Evolutionary conservation across 2,329 filamentous ascomycete genomes (phyloP).

Genomic region (Leptographium lundbergii): DNA sequence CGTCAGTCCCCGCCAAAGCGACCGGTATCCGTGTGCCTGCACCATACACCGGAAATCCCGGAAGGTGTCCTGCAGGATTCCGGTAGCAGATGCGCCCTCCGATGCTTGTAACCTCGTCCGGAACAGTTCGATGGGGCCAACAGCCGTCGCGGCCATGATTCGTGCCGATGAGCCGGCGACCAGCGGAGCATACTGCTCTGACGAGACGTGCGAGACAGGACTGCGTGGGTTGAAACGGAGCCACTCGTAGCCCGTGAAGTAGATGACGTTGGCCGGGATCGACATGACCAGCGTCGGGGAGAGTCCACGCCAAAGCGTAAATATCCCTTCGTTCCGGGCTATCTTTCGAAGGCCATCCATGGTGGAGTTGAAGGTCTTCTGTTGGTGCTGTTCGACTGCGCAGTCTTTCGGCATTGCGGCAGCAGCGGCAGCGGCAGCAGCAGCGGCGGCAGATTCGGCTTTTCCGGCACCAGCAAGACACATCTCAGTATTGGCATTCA

Average conservation of each 20-base stretch:
- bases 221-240: constrained; percentile 61
- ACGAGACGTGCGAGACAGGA: constrained; percentile 51
- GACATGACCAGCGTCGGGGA: constrained; percentile 94
- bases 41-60: constrained; percentile 71
- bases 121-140: constrained; percentile 89
- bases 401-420: constrained; percentile 44
- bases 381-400: constrained; percentile 76
- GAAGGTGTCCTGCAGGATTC: constrained; percentile 69
- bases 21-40: constrained; percentile 57
- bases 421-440: constrained; percentile 31
- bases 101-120: constrained; percentile 83
- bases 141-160: constrained; percentile 65
- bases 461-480: constrained; percentile 58
- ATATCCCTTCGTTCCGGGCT: constrained; percentile 77
- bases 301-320: constrained; percentile 81
- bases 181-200: constrained; percentile 65
- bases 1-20: constrained; percentile 81
- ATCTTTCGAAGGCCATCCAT: constrained; percentile 90
- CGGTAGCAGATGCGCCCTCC: constrained; percentile 40
- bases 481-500: constrained; percentile 69
- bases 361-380: constrained; percentile 76
- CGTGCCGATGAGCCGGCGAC: constrained; percentile 69
- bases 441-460: constrained; percentile 33
- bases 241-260: constrained; percentile 97
- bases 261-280: constrained; percentile 91